Evolutionary conservation across 768 basidiomycete genomes (phyloP).

Genomic region (Coprinellus micaceus): DNA sequence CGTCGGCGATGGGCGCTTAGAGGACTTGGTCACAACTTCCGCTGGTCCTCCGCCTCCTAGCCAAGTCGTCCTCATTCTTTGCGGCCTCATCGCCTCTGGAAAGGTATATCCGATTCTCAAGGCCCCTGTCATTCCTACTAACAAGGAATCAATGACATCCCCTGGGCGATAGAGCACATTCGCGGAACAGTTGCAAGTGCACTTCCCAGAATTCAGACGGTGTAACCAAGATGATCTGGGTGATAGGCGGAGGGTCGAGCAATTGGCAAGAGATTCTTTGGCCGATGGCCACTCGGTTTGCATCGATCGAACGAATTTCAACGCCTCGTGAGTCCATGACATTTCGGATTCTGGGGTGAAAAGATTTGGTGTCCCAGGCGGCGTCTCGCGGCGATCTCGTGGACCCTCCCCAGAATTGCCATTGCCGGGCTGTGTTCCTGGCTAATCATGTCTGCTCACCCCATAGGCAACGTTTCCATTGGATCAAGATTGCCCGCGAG

Average conservation of each 20-base stretch:
- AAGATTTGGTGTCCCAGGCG: too few relatives aligned
- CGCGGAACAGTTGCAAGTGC: constrained; percentile 60
- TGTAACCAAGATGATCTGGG: constrained; percentile 85
- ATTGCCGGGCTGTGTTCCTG: too few relatives aligned
- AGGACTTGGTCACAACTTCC: not conserved
- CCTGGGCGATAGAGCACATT: constrained; percentile 50
- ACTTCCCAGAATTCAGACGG: constrained; percentile 59
- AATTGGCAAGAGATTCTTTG: constrained; percentile 49
- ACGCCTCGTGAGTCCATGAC: constrained; percentile 48
- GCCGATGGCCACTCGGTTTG: constrained; percentile 65
- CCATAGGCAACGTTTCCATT: constrained; percentile 63
- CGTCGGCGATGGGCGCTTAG: not conserved
- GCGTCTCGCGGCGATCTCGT: too few relatives aligned
- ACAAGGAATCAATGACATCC: not conserved
- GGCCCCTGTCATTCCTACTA: not conserved
- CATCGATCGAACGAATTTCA: constrained; percentile 77
- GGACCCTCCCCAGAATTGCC: too few relatives aligned
- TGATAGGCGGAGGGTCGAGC: constrained; percentile 60
- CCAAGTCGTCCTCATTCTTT: constrained; percentile 64
- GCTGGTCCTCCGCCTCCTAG: constrained; percentile 25
- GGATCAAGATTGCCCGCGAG: constrained; percentile 69
- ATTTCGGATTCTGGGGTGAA: not conserved
- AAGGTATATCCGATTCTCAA: constrained; percentile 46
- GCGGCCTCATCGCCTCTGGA: constrained; percentile 72
- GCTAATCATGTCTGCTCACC: not conserved